A percentile compares a stretch with the other conserved stretches of the same genome.
Conservation (phyloP, 257 asterid species). For the Lycium ferocissimum region DNA sequence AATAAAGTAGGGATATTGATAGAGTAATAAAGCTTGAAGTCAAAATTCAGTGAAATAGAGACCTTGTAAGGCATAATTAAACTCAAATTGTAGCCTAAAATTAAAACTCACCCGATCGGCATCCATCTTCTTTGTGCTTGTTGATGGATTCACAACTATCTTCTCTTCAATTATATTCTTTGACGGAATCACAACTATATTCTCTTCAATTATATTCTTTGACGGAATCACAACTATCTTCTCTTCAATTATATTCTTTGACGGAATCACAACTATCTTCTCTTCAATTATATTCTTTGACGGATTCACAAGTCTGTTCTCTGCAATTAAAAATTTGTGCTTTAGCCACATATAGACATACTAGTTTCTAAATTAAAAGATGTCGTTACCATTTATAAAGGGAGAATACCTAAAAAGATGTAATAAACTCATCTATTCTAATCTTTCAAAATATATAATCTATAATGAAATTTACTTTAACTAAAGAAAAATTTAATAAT, state of each 20-base stretch:
- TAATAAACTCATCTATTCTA: no score
- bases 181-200: not conserved
- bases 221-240: not conserved
- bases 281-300: not conserved
- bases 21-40: no score
- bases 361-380: no score
- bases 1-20: no score
- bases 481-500: no score
- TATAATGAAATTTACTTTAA: no score
- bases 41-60: no score
- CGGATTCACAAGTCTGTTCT: not conserved
- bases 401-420: no score
- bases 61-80: no score
- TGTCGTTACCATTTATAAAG: no score
- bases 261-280: not conserved
- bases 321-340: not conserved
- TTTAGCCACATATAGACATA: not conserved
- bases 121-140: not conserved
- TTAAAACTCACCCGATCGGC: not conserved
- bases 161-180: not conserved
- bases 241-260: not conserved
- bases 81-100: not conserved
- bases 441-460: no score
- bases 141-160: not conserved
- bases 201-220: not conserved